Evolutionary conservation across 2,329 filamentous ascomycete genomes (phyloP).

Genomic region (Pyrenochaeta sp.): DNA sequence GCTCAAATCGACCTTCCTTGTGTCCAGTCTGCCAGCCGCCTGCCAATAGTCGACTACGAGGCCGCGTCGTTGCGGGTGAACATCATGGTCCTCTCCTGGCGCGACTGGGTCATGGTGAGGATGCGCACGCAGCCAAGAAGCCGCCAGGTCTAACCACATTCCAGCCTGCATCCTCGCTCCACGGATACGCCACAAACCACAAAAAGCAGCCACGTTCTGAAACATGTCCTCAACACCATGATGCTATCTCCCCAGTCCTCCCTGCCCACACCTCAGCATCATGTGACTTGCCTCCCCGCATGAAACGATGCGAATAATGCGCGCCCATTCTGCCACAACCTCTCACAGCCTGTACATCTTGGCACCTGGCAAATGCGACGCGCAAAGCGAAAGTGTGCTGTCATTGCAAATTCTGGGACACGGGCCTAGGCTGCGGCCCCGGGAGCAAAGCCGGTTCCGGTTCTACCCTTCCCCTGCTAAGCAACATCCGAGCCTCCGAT

Average conservation of each 20-base stretch:
- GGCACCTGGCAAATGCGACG: not conserved
- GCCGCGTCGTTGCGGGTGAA: constrained; percentile 12
- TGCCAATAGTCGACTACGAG: not conserved
- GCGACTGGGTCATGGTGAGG: constrained; percentile 10
- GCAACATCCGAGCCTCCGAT: constrained; percentile 4
- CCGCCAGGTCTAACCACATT: constrained; percentile 5
- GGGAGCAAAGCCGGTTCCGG: constrained; percentile 4
- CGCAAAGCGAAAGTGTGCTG: not conserved
- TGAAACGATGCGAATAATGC: constrained; percentile 1
- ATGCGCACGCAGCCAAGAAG: constrained; percentile 19
- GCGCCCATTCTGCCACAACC: not conserved
- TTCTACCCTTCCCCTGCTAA: constrained; percentile 4
- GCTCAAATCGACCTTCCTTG: not conserved
- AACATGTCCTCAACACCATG: constrained; percentile 46
- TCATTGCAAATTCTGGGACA: not conserved
- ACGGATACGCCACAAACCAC: constrained; percentile 22
- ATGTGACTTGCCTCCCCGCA: constrained; percentile 8
- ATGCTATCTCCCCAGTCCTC: constrained; percentile 16
- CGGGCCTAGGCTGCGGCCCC: constrained; percentile 4
- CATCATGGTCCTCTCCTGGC: constrained; percentile 19
- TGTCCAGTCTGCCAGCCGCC: not conserved
- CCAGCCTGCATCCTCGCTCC: constrained; percentile 11
- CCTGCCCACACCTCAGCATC: constrained; percentile 1
- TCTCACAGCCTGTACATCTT: not conserved
- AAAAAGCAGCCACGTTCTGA: constrained; percentile 32